A percentile compares a stretch with the other conserved stretches of the same genome.
phyloP scores from a whole-genome alignment of 352 stramenopile species.

The Thalassiosira livingstoniorum region DNA sequence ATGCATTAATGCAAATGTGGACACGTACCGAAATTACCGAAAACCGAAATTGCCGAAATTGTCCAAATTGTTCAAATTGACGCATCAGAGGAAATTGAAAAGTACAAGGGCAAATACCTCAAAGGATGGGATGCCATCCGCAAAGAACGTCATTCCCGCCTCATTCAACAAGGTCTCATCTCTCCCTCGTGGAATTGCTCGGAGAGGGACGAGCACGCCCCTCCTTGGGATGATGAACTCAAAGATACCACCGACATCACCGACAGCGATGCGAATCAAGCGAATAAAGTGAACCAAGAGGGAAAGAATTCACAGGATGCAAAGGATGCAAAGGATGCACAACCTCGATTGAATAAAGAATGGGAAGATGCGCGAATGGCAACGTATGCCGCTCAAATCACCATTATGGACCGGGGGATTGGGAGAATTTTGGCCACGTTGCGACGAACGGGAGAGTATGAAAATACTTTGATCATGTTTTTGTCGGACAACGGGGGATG shows the following conservation, averaged over 20 bases:
- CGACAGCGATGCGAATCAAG: too few species aligned
- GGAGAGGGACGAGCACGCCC: slow-evolving; percentile 48
- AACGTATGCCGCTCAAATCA: slow-evolving; percentile 62
- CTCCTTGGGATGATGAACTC: slow-evolving; percentile 59
- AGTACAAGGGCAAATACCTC: slow-evolving; percentile 60
- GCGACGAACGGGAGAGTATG: slow-evolving; percentile 32
- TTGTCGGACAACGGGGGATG: slow-evolving; percentile 62
- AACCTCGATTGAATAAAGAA: slow-evolving; percentile 44
- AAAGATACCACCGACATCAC: too few species aligned
- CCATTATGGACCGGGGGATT: slow-evolving; percentile 59
- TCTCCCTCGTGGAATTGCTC: slow-evolving; percentile 53
- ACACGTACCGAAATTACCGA: too few species aligned
- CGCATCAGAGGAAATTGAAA: slow-evolving; percentile 58
- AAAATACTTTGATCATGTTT: slow-evolving; percentile 65
- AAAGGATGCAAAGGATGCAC: slow-evolving; percentile 16
- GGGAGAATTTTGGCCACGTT: slow-evolving; percentile 52
- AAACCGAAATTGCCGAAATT: too few species aligned
- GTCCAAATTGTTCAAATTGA: too few species aligned
- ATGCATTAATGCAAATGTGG: too few species aligned
- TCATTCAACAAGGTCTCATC: slow-evolving; percentile 56
- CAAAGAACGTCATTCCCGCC: slow-evolving; percentile 32
- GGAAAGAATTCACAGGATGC: too few species aligned
- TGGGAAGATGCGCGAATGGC: slow-evolving; percentile 66
- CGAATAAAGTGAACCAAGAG: too few species aligned
- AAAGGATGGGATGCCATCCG: slow-evolving; percentile 58